A percentile compares a stretch with the other conserved stretches of the same genome.
Conservation (phyloP, 192 early-diverging fungal genomes). For the Coemansia sp. region DNA sequence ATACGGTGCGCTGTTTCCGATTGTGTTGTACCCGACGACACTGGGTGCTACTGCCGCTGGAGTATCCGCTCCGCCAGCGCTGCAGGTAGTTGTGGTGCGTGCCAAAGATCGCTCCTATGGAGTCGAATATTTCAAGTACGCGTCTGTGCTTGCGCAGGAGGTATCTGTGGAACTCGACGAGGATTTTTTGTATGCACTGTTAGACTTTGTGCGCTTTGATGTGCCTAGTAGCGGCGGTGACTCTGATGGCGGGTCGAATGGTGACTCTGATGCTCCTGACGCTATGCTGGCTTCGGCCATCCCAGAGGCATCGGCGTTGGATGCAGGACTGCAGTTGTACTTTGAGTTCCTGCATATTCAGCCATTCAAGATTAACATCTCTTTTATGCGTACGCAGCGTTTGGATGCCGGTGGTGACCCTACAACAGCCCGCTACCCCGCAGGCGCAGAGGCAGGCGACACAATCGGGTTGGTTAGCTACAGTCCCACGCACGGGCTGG, state of each 20-base stretch:
- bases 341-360: constrained; percentile 94
- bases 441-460: neutral
- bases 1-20: constrained; percentile 79
- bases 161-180: constrained; percentile 93
- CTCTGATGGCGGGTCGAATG: neutral
- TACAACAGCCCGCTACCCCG: constrained; percentile 13
- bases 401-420: constrained; percentile 35
- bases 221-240: constrained; percentile 34
- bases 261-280: constrained; percentile 4
- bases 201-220: constrained; percentile 85
- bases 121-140: constrained; percentile 93
- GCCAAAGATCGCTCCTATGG: constrained; percentile 94
- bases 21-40: constrained; percentile 92
- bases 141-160: constrained; percentile 88
- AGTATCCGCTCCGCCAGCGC: constrained; percentile 55
- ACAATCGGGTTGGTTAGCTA: constrained; percentile 17
- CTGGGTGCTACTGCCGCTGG: constrained; percentile 65
- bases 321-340: constrained; percentile 76
- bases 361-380: constrained; percentile 94
- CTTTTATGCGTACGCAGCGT: constrained; percentile 78
- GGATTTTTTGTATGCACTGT: constrained; percentile 79
- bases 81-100: constrained; percentile 73
- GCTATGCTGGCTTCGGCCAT: constrained; percentile 56
- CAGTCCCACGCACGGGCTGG: constrained; percentile 14
- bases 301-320: constrained; percentile 67